Conservation (phyloP, 2,329 filamentous ascomycete genomes). For the Fonsecaea nubica region DNA sequence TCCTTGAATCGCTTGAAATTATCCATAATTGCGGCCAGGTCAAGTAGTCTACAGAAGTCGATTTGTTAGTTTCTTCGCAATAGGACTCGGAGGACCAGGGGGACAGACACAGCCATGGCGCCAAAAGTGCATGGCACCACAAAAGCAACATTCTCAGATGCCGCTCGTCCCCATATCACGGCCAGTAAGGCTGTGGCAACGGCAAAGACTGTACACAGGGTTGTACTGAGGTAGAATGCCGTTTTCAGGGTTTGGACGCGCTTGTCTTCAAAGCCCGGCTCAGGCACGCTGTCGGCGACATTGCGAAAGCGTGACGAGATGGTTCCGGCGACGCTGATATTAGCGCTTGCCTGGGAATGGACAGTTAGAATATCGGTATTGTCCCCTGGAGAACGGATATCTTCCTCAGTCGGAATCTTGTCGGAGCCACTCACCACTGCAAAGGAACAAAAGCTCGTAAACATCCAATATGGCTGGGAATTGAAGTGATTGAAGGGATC, state of each 20-base stretch:
- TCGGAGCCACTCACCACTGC: neutral
- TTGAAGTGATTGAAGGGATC: conserved; percentile 7
- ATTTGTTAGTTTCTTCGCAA: neutral
- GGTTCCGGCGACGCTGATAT: neutral
- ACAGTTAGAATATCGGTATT: neutral
- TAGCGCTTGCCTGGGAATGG: neutral
- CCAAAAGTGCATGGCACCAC: neutral
- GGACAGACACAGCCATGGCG: conserved; percentile 4
- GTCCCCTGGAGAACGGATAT: neutral
- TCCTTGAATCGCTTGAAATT: conserved; percentile 1
- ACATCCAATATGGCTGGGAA: conserved; percentile 11
- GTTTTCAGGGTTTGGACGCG: neutral
- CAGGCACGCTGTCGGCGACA: conserved; percentile 7
- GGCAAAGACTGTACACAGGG: neutral
- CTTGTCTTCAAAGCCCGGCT: conserved; percentile 10
- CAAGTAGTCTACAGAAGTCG: neutral
- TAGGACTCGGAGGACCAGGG: neutral
- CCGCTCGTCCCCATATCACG: neutral
- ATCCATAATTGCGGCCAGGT: neutral
- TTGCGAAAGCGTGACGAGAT: conserved; percentile 5
- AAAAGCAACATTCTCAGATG: neutral
- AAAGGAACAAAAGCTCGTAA: conserved; percentile 5
- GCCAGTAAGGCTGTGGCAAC: neutral
- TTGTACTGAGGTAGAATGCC: conserved; percentile 1
- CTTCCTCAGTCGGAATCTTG: neutral